Base-by-base conservation (phyloP, 441 rosid species). In the Dalechampia spathulata region DNA sequence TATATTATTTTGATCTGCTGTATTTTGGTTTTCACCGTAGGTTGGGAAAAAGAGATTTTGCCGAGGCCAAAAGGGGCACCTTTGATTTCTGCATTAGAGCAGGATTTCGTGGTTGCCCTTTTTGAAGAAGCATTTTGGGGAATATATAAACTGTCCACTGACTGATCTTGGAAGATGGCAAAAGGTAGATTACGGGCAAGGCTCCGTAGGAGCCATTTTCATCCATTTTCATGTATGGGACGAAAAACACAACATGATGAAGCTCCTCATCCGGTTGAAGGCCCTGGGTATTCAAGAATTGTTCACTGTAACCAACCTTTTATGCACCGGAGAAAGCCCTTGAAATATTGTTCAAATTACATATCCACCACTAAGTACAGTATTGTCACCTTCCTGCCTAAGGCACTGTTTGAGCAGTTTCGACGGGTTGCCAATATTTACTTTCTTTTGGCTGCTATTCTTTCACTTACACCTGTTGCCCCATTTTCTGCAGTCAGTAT, bases 281-380 rank as follows among this genome's bases (percentile, higher is more conserved):
- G 90, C 30, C 89, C 89, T 26, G 91, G 91, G 4, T 84, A 63
- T 63, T 74, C 91, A 2, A 77, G 98, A 69, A 66, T 76, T 46
- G 93, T 91, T 25, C 61, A 73, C 59, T 88, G 98, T 77, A 91
- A 91, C 45, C 81, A 83, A 68, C 83, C 98, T 55, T 70, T 57
- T 51, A 34, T 82, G 86, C 98, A 91, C 75, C 71, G 64, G 81
- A 82, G 69, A 71, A 84, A 82, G 70, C 98, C 96, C 49, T 58
- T 88, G 36, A 74, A 82, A 43, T 88, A 91, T 52, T 70, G 91
- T 59, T 75, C 84, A 8, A 91, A 91, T 70, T 76, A 81, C 50
- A 88, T 88, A 72, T 86, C 98, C 15, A 91, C 98, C 52, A 91
- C 98, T 7, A 84, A 86, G 71, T 91, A 91, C 62, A 91, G 84